A percentile compares a stretch with the other conserved stretches of the same genome.
Evolutionary conservation across 108 stramenopile genomes (phyloP).

Genomic region (Epithemia pelagica): DNA sequence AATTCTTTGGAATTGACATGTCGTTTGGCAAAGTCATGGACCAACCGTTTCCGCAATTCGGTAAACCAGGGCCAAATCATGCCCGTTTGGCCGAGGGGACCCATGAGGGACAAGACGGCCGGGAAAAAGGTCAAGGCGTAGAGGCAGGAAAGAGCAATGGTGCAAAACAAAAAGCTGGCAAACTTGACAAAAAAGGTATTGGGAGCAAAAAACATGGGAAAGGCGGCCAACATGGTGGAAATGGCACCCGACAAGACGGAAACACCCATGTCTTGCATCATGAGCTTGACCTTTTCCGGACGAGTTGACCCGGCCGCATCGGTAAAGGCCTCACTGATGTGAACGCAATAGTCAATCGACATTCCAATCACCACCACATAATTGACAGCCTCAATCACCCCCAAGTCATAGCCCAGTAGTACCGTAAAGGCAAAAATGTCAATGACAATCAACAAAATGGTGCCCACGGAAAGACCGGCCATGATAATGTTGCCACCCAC

Average conservation of each 20-base stretch:
- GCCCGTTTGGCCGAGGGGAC: neutral
- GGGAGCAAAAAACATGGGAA: neutral
- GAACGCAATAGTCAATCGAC: neutral
- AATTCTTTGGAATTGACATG: too few species aligned
- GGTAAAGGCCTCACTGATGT: neutral
- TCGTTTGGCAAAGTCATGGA: too few species aligned
- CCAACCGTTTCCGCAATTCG: too few species aligned
- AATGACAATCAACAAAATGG: neutral
- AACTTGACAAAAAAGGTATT: neutral
- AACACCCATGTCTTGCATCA: neutral
- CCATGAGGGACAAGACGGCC: neutral
- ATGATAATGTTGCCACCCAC: neutral
- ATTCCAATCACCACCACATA: conserved; percentile 1
- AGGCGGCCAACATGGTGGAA: neutral
- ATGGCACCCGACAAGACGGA: neutral
- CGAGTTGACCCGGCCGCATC: neutral
- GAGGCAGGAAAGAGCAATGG: neutral
- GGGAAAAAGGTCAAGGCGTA: neutral
- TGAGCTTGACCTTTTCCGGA: neutral
- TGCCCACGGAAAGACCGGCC: neutral
- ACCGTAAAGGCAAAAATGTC: conserved; percentile 1
- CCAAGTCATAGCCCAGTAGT: neutral
- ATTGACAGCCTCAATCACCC: neutral
- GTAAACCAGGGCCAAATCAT: too few species aligned
- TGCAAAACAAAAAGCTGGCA: neutral